These are phyloP conservation scores for Caloboletus firmus DNA, from an alignment of 1,284 basidiomycete species.

Conservation along the genomic window DNA sequence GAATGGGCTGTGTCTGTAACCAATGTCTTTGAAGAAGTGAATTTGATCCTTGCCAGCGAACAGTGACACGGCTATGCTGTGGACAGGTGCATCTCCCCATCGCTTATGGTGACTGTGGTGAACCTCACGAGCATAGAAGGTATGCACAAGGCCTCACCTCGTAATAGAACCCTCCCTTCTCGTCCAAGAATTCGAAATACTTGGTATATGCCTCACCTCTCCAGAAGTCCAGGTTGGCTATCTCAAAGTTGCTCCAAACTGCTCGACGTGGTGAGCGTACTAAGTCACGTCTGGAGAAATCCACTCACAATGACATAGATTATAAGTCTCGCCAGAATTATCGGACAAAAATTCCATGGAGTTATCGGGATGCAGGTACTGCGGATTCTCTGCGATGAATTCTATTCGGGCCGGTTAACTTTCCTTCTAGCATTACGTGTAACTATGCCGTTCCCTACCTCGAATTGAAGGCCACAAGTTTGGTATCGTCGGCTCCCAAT, in stretches of 20 bases:
- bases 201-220: constrained; percentile 71
- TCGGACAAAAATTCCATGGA: constrained; percentile 76
- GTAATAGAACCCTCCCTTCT: constrained; percentile 82
- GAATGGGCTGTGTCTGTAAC: constrained; percentile 58
- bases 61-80: constrained; percentile 76
- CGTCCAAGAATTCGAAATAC: constrained; percentile 79
- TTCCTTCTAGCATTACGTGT: background rate
- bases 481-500: constrained; percentile 77
- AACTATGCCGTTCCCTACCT: constrained; percentile 40
- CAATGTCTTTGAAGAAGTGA: constrained; percentile 67
- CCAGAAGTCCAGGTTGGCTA: constrained; percentile 82
- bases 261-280: background rate
- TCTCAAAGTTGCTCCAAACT: constrained; percentile 88
- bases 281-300: background rate
- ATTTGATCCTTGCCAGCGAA: constrained; percentile 71
- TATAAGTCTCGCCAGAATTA: constrained; percentile 68
- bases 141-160: constrained; percentile 48
- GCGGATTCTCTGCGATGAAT: constrained; percentile 66
- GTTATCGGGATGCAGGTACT: constrained; percentile 70
- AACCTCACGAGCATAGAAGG: background rate
- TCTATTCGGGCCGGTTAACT: constrained; percentile 40
- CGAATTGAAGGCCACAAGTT: constrained; percentile 74
- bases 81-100: constrained; percentile 88
- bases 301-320: constrained; percentile 76
- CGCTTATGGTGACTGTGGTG: constrained; percentile 41